Evolutionary conservation across 2,329 filamentous ascomycete genomes (phyloP).

Genomic region (Elsinoe perseae): DNA sequence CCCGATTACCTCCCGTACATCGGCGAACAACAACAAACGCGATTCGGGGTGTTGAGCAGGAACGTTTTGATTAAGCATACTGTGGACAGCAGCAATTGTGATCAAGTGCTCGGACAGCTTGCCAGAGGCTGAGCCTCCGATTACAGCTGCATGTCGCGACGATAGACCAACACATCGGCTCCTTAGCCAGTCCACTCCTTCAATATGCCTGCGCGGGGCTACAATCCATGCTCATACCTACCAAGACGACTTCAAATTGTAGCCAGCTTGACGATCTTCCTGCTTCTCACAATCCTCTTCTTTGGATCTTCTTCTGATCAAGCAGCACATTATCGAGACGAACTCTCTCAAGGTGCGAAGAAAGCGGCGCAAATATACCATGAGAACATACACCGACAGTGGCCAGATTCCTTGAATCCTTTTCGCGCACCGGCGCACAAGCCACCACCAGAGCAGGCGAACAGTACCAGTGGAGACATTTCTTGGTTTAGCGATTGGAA

Average conservation of each 20-base stretch:
- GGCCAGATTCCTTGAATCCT: conserved; percentile 44
- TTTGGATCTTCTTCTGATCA: conserved; percentile 27
- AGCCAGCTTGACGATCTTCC: conserved; percentile 31
- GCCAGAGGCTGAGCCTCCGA: neutral
- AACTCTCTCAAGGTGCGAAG: conserved; percentile 34
- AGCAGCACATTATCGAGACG: conserved; percentile 30
- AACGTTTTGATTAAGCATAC: too few species aligned
- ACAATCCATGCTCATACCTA: conserved; percentile 33
- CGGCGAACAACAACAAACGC: neutral
- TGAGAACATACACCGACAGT: conserved; percentile 27
- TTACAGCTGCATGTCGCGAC: conserved; percentile 12
- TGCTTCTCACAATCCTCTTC: conserved; percentile 33
- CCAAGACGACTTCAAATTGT: conserved; percentile 43
- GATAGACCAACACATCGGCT: conserved; percentile 3
- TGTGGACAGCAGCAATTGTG: too few species aligned
- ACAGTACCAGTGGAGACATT: conserved; percentile 69
- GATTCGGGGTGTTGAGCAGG: too few species aligned
- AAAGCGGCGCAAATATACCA: conserved; percentile 32
- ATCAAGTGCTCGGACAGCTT: neutral
- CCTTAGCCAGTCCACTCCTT: conserved; percentile 8
- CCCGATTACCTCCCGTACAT: too few species aligned
- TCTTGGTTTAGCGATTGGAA: conserved; percentile 85
- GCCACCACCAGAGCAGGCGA: conserved; percentile 63
- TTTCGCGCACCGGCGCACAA: conserved; percentile 64
- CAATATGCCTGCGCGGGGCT: conserved; percentile 3